Conservation (phyloP, 306 rosid species). For the Glycine latifolia region DNA sequence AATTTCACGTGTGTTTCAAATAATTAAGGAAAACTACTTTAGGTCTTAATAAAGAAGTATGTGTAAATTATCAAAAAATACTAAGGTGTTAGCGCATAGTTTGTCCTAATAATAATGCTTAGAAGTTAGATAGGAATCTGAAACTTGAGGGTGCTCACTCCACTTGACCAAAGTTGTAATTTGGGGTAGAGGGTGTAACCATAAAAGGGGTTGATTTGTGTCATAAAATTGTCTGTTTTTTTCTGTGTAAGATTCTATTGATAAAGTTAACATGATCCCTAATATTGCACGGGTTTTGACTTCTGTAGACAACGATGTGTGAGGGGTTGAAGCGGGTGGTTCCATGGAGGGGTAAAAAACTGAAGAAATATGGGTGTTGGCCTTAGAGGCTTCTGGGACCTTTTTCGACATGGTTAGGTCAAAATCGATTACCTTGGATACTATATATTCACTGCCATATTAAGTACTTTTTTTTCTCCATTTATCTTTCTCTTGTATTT, state of each 20-base stretch:
- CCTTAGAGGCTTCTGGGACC: background rate
- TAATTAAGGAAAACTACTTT: too few species aligned
- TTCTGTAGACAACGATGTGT: slow-evolving; percentile 58
- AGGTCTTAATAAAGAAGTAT: background rate
- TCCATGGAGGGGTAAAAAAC: slow-evolving; percentile 68
- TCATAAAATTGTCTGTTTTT: background rate
- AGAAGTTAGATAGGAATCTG: background rate
- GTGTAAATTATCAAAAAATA: too few species aligned
- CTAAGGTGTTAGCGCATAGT: background rate
- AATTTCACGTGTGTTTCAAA: background rate
- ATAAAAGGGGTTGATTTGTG: background rate
- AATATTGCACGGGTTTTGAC: background rate
- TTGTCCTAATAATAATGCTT: background rate
- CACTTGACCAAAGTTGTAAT: background rate
- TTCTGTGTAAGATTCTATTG: background rate
- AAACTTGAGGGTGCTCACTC: slow-evolving; percentile 3
- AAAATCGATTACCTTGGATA: slow-evolving; percentile 41
- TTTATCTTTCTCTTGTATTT: slow-evolving; percentile 22
- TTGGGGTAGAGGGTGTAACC: background rate
- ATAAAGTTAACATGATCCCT: slow-evolving; percentile 38
- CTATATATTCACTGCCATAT: background rate
- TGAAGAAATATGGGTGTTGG: slow-evolving; percentile 53
- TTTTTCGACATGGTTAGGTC: slow-evolving; percentile 3
- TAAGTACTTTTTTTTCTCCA: slow-evolving; percentile 5
- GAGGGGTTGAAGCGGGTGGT: slow-evolving; percentile 78